These are phyloP conservation scores for Ogataea ganodermae DNA, from an alignment of 805 yeast genomes.

Conservation along the genomic window DNA sequence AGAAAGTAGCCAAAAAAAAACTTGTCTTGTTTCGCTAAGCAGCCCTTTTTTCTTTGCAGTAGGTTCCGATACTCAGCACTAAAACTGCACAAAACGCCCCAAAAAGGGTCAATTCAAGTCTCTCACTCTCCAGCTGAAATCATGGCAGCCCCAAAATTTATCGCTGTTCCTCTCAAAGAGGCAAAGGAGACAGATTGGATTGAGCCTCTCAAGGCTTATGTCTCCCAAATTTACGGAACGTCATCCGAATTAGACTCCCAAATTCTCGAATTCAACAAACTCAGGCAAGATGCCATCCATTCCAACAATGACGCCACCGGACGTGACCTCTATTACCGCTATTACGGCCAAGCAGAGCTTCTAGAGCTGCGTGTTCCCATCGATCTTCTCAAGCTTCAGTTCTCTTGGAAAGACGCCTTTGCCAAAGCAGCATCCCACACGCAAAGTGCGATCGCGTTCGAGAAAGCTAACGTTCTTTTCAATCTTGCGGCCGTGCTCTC, in stretches of 20 bases:
- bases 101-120: background rate
- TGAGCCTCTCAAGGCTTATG: slow-evolving; percentile 56
- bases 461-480: slow-evolving; percentile 81
- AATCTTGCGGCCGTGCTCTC: slow-evolving; percentile 71
- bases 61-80: background rate
- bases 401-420: slow-evolving; percentile 83
- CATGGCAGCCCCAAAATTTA: slow-evolving; percentile 22
- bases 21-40: background rate
- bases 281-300: slow-evolving; percentile 62
- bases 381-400: slow-evolving; percentile 50
- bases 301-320: slow-evolving; percentile 38
- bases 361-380: slow-evolving; percentile 76
- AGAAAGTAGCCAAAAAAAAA: background rate
- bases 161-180: slow-evolving; percentile 39
- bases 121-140: background rate
- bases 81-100: no score
- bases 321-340: slow-evolving; percentile 59
- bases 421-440: slow-evolving; percentile 46
- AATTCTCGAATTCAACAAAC: slow-evolving; percentile 51
- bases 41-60: background rate
- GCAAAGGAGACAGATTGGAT: slow-evolving; percentile 69
- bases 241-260: slow-evolving; percentile 60
- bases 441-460: slow-evolving; percentile 85
- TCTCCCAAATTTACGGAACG: slow-evolving; percentile 63
- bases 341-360: slow-evolving; percentile 80